These are phyloP conservation scores for Debaryomycetaceae sp. DNA, from an alignment of 1,139 yeast species.

Conservation along the genomic window DNA sequence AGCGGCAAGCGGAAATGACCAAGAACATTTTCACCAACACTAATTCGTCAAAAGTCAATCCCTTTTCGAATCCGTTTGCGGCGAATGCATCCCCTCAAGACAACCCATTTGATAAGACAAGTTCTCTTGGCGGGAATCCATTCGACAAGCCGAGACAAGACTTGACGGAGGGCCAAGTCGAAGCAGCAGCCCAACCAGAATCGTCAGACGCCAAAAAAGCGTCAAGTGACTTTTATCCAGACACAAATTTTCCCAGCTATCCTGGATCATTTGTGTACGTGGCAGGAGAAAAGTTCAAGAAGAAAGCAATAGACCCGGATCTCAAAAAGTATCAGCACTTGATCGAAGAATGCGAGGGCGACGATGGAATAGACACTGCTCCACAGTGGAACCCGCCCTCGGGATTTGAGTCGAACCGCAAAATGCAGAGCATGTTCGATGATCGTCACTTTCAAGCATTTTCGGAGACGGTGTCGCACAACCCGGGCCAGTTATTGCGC, in stretches of 20 bases:
- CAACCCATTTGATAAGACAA: constrained; percentile 2
- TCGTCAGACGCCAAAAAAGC: constrained; percentile 1
- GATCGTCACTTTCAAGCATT: constrained; percentile 76
- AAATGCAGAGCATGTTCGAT: constrained; percentile 45
- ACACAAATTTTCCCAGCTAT: constrained; percentile 32
- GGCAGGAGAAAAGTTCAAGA: constrained; percentile 46
- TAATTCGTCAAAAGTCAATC: constrained; percentile 11
- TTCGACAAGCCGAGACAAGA: not conserved
- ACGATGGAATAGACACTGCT: constrained; percentile 11
- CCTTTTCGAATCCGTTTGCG: constrained; percentile 29
- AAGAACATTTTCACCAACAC: constrained; percentile 25
- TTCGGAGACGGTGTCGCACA: constrained; percentile 60
- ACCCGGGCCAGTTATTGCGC: constrained; percentile 78
- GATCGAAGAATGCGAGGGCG: constrained; percentile 21
- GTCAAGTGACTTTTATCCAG: constrained; percentile 1
- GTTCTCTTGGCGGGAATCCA: constrained; percentile 1
- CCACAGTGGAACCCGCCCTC: no score
- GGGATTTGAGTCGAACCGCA: constrained; percentile 17
- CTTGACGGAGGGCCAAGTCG: not conserved
- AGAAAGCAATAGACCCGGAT: constrained; percentile 19
- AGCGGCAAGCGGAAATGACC: constrained; percentile 30
- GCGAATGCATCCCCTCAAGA: constrained; percentile 3
- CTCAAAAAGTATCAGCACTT: constrained; percentile 38
- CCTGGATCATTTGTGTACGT: constrained; percentile 61
- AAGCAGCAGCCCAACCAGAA: not conserved